Conservation (phyloP, 257 asterid genomes). For the Nicotiana benthamiana region DNA sequence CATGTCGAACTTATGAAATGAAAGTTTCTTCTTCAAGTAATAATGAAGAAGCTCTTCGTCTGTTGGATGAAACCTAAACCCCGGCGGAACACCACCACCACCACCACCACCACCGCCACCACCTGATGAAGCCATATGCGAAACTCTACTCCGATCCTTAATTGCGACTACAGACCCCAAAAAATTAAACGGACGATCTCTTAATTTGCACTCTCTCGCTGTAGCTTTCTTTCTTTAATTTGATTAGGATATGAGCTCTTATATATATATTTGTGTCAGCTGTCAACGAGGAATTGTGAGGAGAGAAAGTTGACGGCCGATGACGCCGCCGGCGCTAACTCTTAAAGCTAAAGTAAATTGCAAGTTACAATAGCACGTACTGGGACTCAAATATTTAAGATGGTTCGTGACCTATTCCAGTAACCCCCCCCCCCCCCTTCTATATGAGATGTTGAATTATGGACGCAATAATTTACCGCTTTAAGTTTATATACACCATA, state of each 20-base stretch:
- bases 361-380: constrained; percentile 17
- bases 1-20: constrained; percentile 84
- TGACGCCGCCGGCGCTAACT: constrained; percentile 74
- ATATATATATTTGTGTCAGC: neutral
- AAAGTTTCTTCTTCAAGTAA: constrained; percentile 79
- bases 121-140: constrained; percentile 35
- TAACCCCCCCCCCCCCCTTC: too few relatives aligned
- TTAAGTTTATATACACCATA: too few relatives aligned
- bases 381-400: neutral
- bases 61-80: constrained; percentile 86
- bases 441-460: too few relatives aligned
- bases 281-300: constrained; percentile 30
- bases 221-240: neutral
- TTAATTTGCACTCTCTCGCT: neutral
- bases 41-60: constrained; percentile 92
- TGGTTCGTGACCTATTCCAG: neutral
- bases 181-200: neutral
- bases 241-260: neutral
- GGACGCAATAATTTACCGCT: too few relatives aligned
- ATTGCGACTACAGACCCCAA: neutral
- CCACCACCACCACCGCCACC: constrained; percentile 73
- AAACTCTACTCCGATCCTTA: neutral
- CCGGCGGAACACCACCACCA: constrained; percentile 83
- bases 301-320: constrained; percentile 73
- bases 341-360: constrained; percentile 54